These are phyloP conservation scores for Pseudogymnoascus sp. DNA, from an alignment of 2,329 filamentous ascomycete genomes.

Conservation along the genomic window DNA sequence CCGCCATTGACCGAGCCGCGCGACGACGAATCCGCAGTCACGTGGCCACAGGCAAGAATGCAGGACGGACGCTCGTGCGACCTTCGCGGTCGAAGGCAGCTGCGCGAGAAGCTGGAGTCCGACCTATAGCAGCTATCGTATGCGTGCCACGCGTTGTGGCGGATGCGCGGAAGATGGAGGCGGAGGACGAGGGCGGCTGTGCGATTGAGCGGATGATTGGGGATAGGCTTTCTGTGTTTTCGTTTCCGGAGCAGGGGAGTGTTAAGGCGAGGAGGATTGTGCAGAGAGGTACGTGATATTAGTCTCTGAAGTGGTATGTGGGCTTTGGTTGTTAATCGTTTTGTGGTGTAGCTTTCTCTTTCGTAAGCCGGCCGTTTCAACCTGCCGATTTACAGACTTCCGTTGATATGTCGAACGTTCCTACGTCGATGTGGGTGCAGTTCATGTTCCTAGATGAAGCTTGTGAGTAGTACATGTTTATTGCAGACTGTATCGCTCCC, in stretches of 20 bases:
- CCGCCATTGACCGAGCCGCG: constrained; percentile 12
- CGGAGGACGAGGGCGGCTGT: not conserved
- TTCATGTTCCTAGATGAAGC: constrained; percentile 28
- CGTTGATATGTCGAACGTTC: constrained; percentile 3
- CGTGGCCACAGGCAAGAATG: constrained; percentile 19
- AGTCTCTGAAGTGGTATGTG: not conserved
- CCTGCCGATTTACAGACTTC: constrained; percentile 9
- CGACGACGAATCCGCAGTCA: constrained; percentile 18
- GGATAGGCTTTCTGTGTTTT: constrained; percentile 14
- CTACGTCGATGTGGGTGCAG: constrained; percentile 20
- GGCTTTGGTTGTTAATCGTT: not conserved
- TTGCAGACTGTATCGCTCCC: not conserved
- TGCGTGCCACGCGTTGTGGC: not conserved
- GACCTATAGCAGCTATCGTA: not conserved
- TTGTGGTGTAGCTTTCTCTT: constrained; percentile 11
- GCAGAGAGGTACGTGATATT: constrained; percentile 9
- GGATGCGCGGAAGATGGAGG: not conserved
- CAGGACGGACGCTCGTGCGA: constrained; percentile 10
- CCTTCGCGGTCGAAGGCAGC: constrained; percentile 6
- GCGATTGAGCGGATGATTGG: constrained; percentile 13
- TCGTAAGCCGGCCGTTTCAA: constrained; percentile 11
- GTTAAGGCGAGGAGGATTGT: constrained; percentile 11
- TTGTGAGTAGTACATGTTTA: constrained; percentile 19
- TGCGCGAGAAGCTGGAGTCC: not conserved
- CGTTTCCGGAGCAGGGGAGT: constrained; percentile 10